Evolutionary conservation across 1,139 yeast genomes (phyloP), one percentile per base, ranked within the genome.

Genomic region (Saccharomyces hybrid): DNA sequence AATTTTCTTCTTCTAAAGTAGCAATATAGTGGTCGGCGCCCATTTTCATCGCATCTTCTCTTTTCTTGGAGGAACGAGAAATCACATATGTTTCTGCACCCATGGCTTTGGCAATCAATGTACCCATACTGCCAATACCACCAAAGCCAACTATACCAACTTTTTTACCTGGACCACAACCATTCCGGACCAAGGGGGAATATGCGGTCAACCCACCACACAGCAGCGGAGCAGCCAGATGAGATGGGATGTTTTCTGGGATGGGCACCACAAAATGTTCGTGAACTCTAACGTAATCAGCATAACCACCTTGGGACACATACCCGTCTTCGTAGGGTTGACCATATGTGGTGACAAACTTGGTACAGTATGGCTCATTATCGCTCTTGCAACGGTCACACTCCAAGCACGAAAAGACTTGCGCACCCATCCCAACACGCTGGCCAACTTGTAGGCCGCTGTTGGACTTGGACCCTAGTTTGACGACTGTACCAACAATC

Each of bases 61-160:
- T 76, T 68, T 81, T 81, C 48, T 74, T 61, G 34, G 69, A 67
- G 5, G 78, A 67, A 69, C 85, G 74, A 23, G 84, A 79, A 62
- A 81, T 74, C 2, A 81, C 83, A 57, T 74, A 73, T 13, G 80
- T 83, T 58, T 80, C 77, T 25, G 83, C 82, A 44, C 84, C 85
- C 60, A 81, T 63, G 5, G 84, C 84, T 59, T 77, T 75, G 51
- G 84, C 78, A 59, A 80, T 75, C 72, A 78, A 76, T 57, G 81
- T 72, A 42, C 82, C 83, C 78, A 80, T 76, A 69, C 80, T 84
- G 44, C 86, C 86, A 58, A 81, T 71, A 48, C 85, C 85, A 60
- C 86, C 86, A 57, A 81, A 73, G 58, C 86, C 85, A 57, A 79
- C 72, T 59, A 81, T 71, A 55, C 81, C 85, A 52, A 81, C 82